Conservation (phyloP, 805 yeast genomes). For the Zygosaccharomyces bailii region DNA sequence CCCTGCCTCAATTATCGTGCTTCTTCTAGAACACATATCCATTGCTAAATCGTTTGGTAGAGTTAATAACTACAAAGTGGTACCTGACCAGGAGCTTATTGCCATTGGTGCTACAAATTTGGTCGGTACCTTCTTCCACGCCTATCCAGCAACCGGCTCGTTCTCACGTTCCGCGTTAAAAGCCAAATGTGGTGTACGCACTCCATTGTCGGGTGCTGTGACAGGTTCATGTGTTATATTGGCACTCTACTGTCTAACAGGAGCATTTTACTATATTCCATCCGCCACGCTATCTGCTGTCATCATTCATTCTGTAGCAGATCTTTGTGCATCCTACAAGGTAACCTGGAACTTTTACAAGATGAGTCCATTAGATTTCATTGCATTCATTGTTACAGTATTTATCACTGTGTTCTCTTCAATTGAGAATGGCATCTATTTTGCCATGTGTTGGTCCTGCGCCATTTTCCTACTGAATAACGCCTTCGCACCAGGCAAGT, state of each 20-base stretch:
- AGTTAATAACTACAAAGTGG: constrained; percentile 82
- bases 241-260: constrained; percentile 80
- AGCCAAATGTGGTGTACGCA: constrained; percentile 91
- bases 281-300: constrained; percentile 84
- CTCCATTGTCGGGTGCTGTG: constrained; percentile 88
- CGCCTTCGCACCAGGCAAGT: constrained; percentile 77
- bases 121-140: constrained; percentile 86
- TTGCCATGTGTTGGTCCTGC: constrained; percentile 80
- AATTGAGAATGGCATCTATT: constrained; percentile 87
- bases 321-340: constrained; percentile 67
- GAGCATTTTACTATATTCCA: constrained; percentile 84
- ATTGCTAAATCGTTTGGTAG: constrained; percentile 92
- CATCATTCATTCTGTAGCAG: constrained; percentile 90
- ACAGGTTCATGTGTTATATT: constrained; percentile 86
- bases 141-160: constrained; percentile 95
- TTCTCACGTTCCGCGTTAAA: constrained; percentile 92
- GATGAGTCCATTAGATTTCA: constrained; percentile 68
- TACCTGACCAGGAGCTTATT: constrained; percentile 89
- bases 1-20: constrained; percentile 80
- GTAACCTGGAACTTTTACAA: constrained; percentile 68
- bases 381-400: constrained; percentile 70
- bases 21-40: constrained; percentile 88
- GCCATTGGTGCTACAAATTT: constrained; percentile 92
- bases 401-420: constrained; percentile 71
- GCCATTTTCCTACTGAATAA: constrained; percentile 70